Evolutionary conservation across 805 yeast species (phyloP), one percentile per base, ranked within the genome.

Genomic region (Candida adriatica): DNA sequence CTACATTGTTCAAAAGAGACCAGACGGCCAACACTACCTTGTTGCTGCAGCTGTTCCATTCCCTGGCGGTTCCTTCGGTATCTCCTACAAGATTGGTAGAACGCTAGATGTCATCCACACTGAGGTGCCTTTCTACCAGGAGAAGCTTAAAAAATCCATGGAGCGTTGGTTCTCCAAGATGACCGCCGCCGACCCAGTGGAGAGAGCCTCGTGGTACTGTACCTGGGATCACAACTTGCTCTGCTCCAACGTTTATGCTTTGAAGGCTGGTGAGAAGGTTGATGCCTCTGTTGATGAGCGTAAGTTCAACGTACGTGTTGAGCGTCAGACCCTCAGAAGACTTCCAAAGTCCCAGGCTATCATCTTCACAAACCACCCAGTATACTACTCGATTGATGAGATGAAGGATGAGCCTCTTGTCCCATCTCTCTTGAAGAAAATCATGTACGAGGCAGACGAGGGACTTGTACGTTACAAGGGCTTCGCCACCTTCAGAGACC

Each of bases 361-460:
- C 37, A 73, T 79, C 30, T 79, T 79, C 61, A 75, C 86, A 17
- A 79, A 79, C 49, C 88, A 79, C 50, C 88, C 87, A 5, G 64
- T 78, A n/a, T 81, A 78, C 49, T 82, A 82, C 54, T 70, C 81
- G 2, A 73, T 82, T 26, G 88, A 81, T 22, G 90, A 83, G 47
- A 75, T 82, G 73, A 80, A 82, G 39, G 87, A 82, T 46, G 86
- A 80, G 49, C 90, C 94, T 3, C 54, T 78, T 46, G 71, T 82
- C 16, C 86, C 87, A 6, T 72, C 82, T 0, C 60, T 79, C 29
- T 51, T 79, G 29, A 68, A 70, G 48, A 77, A 75, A 44, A 73
- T 77, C 30, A 58, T 79, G 18, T 71, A 58, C 40, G 85, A 79
- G 51, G 85, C 75, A 0, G 85, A 86, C 7, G 75, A 71, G 39